Conservation (phyloP, 2,329 filamentous ascomycete species). For the Clathrospora elynae region DNA sequence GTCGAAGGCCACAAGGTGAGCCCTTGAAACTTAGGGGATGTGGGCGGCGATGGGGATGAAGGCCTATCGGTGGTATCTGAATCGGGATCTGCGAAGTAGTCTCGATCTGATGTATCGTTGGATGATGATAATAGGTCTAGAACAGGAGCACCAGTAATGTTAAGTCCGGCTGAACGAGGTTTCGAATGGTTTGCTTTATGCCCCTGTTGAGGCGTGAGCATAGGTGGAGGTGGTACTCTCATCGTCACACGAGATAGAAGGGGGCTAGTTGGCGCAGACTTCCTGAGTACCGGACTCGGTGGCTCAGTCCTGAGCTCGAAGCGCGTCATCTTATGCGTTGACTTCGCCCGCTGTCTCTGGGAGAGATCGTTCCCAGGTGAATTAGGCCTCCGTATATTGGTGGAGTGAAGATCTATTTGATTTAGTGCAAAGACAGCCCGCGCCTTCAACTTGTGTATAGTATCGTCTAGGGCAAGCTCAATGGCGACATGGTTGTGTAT, state of each 20-base stretch:
- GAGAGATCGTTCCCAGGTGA: constrained; percentile 33
- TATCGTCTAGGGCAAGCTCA: constrained; percentile 79
- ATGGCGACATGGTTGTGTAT: constrained; percentile 88
- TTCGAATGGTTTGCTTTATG: constrained; percentile 14
- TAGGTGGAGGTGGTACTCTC: constrained; percentile 11
- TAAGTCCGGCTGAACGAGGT: constrained; percentile 1
- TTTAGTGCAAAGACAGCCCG: constrained; percentile 71
- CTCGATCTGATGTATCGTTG: constrained; percentile 40
- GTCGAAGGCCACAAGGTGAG: constrained; percentile 35
- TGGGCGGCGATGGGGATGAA: constrained; percentile 40
- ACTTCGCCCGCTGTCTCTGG: constrained; percentile 18
- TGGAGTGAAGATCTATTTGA: constrained; percentile 59
- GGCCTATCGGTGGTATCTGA: constrained; percentile 40
- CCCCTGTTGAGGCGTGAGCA: constrained; percentile 20
- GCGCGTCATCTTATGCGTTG: constrained; percentile 29
- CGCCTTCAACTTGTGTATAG: constrained; percentile 70
- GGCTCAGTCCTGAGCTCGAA: constrained; percentile 28
- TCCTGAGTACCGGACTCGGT: constrained; percentile 24
- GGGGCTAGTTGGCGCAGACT: constrained; percentile 24
- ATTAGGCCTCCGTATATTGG: constrained; percentile 29
- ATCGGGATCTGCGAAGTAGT: constrained; percentile 39
- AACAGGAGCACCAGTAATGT: constrained; percentile 10
- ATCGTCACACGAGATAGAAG: constrained; percentile 20
- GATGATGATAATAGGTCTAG: constrained; percentile 39
- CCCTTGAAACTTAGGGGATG: constrained; percentile 31